Evolutionary conservation across 1,139 yeast species (phyloP).

Genomic region (Scheffersomyces lignicola): DNA sequence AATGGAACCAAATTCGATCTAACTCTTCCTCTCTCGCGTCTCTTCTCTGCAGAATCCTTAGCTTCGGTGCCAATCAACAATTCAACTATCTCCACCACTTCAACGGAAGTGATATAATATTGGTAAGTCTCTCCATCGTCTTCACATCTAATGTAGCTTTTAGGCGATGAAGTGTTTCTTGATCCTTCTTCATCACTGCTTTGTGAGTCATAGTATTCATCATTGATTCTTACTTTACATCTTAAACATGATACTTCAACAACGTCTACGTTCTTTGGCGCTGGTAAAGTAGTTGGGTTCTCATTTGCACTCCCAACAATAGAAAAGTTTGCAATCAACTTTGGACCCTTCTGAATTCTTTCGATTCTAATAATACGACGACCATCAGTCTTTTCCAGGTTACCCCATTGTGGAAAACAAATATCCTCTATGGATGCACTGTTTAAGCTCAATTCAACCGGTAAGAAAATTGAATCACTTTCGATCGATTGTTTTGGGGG

Average conservation of each 20-base stretch:
- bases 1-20: slow-evolving; percentile 67
- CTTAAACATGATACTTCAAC: slow-evolving; percentile 61
- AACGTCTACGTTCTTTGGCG: slow-evolving; percentile 42
- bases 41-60: slow-evolving; percentile 48
- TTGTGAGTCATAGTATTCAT: slow-evolving; percentile 17
- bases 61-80: slow-evolving; percentile 52
- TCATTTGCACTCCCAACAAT: slow-evolving; percentile 55
- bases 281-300: slow-evolving; percentile 39
- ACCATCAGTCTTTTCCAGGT: slow-evolving; percentile 45
- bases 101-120: slow-evolving; percentile 64
- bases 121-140: slow-evolving; percentile 26
- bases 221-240: slow-evolving; percentile 40
- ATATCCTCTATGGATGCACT: slow-evolving; percentile 49
- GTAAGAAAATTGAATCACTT: slow-evolving; percentile 35
- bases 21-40: slow-evolving; percentile 63
- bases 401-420: slow-evolving; percentile 52
- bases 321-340: slow-evolving; percentile 47
- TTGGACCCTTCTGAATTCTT: slow-evolving; percentile 49
- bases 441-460: slow-evolving; percentile 45
- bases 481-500: slow-evolving; percentile 50
- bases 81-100: slow-evolving; percentile 65
- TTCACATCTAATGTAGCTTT: slow-evolving; percentile 17
- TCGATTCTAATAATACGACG: slow-evolving; percentile 61
- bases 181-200: slow-evolving; percentile 21
- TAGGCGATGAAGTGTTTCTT: slow-evolving; percentile 9